Conservation (phyloP, 2,329 filamentous ascomycete species). For the Ophioceras dolichostomum region DNA sequence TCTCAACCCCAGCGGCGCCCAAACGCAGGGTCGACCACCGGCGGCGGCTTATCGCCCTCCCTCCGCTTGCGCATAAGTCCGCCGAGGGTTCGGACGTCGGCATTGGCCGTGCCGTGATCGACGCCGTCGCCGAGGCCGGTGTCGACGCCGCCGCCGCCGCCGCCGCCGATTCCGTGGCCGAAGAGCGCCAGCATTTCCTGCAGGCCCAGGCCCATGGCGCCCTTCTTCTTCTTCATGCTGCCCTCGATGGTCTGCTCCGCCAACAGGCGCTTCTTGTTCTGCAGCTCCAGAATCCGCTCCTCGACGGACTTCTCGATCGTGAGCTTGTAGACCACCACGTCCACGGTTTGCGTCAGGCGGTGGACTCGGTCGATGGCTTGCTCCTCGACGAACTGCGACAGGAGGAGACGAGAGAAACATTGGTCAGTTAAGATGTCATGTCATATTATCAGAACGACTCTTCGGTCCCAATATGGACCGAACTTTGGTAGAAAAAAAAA, state of each 20-base stretch:
- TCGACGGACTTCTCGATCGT: constrained; percentile 81
- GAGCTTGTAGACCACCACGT: constrained; percentile 91
- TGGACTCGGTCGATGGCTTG: constrained; percentile 98
- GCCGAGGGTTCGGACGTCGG: not conserved
- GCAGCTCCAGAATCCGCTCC: constrained; percentile 85
- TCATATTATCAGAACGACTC: too few species aligned
- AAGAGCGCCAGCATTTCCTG: constrained; percentile 91
- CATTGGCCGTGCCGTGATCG: not conserved
- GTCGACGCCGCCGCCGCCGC: not conserved
- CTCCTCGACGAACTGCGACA: constrained; percentile 69
- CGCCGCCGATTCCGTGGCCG: constrained; percentile 40
- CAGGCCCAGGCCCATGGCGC: constrained; percentile 69
- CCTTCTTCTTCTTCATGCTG: constrained; percentile 52
- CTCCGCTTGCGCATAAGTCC: not conserved
- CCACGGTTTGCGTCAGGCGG: constrained; percentile 90
- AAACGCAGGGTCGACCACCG: not conserved
- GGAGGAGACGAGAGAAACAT: too few species aligned
- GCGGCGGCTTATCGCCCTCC: not conserved
- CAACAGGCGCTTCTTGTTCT: constrained; percentile 84
- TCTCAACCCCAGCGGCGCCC: not conserved
- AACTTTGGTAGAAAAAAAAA: not conserved
- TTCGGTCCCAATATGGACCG: too few species aligned
- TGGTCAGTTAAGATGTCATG: too few species aligned
- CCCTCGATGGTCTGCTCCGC: constrained; percentile 88
- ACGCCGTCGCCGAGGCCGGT: not conserved